Evolutionary conservation across 768 basidiomycete genomes (phyloP), one percentile per base, ranked within the genome.

Genomic region (Daedaleopsis sinensis): DNA sequence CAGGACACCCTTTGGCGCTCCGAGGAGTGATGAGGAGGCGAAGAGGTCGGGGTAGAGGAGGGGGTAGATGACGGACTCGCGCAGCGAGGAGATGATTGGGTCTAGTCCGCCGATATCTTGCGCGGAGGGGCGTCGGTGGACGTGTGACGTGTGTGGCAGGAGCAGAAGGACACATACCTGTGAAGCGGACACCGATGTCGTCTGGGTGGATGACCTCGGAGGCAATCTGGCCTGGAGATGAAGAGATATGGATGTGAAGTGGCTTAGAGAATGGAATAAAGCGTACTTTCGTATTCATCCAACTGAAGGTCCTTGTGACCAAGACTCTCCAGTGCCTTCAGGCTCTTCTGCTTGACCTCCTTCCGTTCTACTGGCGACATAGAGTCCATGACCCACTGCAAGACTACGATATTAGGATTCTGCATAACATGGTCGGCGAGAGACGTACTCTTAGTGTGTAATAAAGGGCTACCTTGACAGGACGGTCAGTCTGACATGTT

Each of bases 21-120:
- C 85, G 62, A 97, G 84, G 21, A 98, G 84, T 0, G 94, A 92
- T 0, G 91, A 85, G 18, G 89, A 81, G 15, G 83, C 80, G 81
- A 98, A 98, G 58, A 98, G 84, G 59, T 89, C 81, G 4, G 97
- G 97, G 69, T 92, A 96, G 61, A 90, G 84, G 44, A 98, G 84
- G 1, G 96, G 96, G 71, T 92, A 96, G 69, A 98, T 98, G 59
- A 99, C 89, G 57, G 95, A 93, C 80, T 98, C 97, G 55, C 93
- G 88, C 54, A 99, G 84, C 36, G 91, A 93, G 19, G 87, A 82
- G 58, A 98, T 88, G 67, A 98, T 97, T 36, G 86, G 78, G 53
- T 98, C 96, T 38, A 99, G 84, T 18, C 97, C 97, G 18, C 96
- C 97, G 55, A 99, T 91, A 68, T 96, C 94, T 82, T 72, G 59